Percentiles rank a stretch among this genome's conserved stretches.
Conservation (phyloP, 164 flowering plant species). For the Nymphaea thermarum region DNA sequence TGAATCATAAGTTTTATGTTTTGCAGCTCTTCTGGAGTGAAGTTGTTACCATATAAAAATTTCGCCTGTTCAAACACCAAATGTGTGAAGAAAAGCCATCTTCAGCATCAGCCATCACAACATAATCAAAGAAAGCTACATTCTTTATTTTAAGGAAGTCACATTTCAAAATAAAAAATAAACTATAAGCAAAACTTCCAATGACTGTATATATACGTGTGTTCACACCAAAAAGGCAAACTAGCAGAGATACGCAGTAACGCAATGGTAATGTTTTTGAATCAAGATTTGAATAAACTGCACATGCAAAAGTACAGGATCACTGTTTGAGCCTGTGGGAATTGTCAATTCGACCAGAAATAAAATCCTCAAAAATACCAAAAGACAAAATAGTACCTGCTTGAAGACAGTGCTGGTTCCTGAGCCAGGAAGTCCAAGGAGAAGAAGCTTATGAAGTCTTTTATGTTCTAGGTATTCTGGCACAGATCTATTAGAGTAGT, state of each 20-base stretch:
- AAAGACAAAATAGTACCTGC: slow-evolving; percentile 38
- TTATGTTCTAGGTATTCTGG: slow-evolving; percentile 65
- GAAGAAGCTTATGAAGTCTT: slow-evolving; percentile 65
- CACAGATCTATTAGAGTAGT: slow-evolving; percentile 32
- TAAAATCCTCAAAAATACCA: no score
- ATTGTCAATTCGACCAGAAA: no score
- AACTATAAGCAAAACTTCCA: no score
- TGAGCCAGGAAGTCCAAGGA: slow-evolving; percentile 69
- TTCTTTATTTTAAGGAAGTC: no score
- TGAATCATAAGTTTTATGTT: slow-evolving; percentile 92
- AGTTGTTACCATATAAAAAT: slow-evolving; percentile 72
- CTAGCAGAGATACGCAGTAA: no score
- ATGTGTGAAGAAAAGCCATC: neutral
- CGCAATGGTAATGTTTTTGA: no score
- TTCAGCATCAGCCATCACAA: neutral
- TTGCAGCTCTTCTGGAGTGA: slow-evolving; percentile 60
- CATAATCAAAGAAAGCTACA: no score
- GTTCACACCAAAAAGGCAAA: no score
- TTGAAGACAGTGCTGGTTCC: slow-evolving; percentile 93
- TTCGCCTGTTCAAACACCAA: slow-evolving; percentile 49
- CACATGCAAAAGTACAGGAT: no score
- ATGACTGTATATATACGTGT: no score
- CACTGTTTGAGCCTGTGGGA: neutral
- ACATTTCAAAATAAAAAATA: no score
- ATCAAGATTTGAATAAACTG: no score